Evolutionary conservation across 768 basidiomycete species (phyloP).

Genomic region (Nidularia pulvinata): DNA sequence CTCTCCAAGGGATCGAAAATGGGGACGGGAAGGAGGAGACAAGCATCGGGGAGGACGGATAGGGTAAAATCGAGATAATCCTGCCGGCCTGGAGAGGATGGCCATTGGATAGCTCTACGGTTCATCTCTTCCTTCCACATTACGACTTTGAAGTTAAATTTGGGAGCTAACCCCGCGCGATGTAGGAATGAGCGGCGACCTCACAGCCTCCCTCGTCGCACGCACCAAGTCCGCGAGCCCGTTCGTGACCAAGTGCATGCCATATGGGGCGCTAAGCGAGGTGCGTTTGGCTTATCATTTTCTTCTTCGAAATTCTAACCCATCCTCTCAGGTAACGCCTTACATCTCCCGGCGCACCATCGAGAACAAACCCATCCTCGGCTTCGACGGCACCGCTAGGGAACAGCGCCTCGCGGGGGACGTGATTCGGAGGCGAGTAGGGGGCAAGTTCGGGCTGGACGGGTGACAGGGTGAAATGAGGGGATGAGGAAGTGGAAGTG

Average conservation of each 20-base stretch:
- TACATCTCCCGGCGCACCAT: conserved; percentile 87
- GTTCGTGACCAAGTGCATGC: conserved; percentile 82
- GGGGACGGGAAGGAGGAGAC: no score
- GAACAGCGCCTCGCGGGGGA: conserved; percentile 57
- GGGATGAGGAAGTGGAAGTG: not conserved
- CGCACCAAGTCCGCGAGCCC: conserved; percentile 55
- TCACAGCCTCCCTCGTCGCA: conserved; percentile 69
- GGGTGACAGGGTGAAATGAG: no score
- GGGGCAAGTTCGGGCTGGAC: not conserved
- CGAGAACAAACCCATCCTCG: conserved; percentile 91
- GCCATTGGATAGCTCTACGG: conserved; percentile 85
- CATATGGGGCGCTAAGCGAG: conserved; percentile 72
- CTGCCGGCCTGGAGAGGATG: conserved; percentile 63
- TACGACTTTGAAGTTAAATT: not conserved
- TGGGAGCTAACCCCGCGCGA: not conserved
- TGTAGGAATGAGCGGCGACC: conserved; percentile 82
- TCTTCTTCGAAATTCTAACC: not conserved
- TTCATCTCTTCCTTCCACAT: conserved; percentile 22
- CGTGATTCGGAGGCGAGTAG: conserved; percentile 47
- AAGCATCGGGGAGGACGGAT: conserved; percentile 2
- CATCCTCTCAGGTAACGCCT: conserved; percentile 68
- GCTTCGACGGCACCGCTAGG: conserved; percentile 60
- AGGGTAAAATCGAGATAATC: conserved; percentile 32
- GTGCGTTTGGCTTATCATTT: conserved; percentile 24
- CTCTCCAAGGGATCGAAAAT: no score